A percentile compares a stretch with the other conserved stretches of the same genome.
Conservation (phyloP, 2,329 filamentous ascomycete genomes). For the Berkeleyomyces basicola region DNA sequence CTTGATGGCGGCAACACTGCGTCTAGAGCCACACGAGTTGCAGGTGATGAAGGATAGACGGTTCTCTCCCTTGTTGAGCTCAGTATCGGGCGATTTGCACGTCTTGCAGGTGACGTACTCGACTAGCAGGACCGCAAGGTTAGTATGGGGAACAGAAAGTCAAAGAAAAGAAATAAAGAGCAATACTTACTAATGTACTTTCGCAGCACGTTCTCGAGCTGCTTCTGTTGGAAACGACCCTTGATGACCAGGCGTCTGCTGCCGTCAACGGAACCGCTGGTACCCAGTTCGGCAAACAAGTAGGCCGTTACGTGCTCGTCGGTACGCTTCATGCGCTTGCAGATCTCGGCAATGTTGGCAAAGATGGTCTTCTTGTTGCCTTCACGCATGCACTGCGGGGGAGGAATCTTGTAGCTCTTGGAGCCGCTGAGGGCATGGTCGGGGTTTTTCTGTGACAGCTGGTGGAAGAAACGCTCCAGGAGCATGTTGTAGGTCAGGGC, state of each 20-base stretch:
- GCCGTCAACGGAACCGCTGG: slow-evolving; percentile 86
- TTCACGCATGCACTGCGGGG: slow-evolving; percentile 96
- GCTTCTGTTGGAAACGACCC: slow-evolving; percentile 98
- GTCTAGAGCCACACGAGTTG: slow-evolving; percentile 64
- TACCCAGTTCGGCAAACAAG: slow-evolving; percentile 95
- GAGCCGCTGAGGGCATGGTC: slow-evolving; percentile 78
- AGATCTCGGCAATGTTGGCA: slow-evolving; percentile 96
- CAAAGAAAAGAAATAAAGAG: background rate
- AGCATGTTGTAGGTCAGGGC: slow-evolving; percentile 73
- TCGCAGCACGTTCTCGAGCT: slow-evolving; percentile 92
- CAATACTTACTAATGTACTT: slow-evolving; percentile 70
- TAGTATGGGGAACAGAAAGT: slow-evolving; percentile 16
- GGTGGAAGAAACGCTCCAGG: slow-evolving; percentile 82
- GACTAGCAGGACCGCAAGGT: slow-evolving; percentile 31
- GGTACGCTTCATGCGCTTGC: slow-evolving; percentile 97
- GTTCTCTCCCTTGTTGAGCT: slow-evolving; percentile 98
- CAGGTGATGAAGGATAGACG: slow-evolving; percentile 97
- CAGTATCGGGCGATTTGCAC: slow-evolving; percentile 84
- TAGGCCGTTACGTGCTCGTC: slow-evolving; percentile 97
- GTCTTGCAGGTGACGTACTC: slow-evolving; percentile 99
- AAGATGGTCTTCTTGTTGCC: slow-evolving; percentile 99
- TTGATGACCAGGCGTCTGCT: slow-evolving; percentile 91
- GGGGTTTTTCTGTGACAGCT: slow-evolving; percentile 89
- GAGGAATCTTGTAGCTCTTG: slow-evolving; percentile 98
- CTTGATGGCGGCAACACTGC: slow-evolving; percentile 95